Conservation (phyloP, 805 yeast species). For the Saccharomyces paradoxus region DNA sequence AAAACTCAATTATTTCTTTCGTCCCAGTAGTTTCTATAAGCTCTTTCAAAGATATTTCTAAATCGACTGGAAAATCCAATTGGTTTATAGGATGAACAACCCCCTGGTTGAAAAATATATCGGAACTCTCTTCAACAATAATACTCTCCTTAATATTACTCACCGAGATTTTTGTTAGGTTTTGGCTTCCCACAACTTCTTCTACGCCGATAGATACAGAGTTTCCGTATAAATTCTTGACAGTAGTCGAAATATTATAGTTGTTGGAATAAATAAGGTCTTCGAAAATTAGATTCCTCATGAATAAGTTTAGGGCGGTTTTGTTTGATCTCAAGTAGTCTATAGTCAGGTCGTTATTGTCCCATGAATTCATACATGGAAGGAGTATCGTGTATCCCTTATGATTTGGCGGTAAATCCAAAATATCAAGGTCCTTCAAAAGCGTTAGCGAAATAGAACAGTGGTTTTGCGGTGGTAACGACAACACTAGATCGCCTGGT, state of each 20-base stretch:
- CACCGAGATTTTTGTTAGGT: not conserved
- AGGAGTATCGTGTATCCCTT: constrained; percentile 68
- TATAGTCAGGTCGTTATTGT: constrained; percentile 47
- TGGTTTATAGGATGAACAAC: constrained; percentile 65
- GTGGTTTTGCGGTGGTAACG: constrained; percentile 54
- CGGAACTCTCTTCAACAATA: constrained; percentile 37
- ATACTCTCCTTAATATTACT: constrained; percentile 19
- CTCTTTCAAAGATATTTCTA: constrained; percentile 47
- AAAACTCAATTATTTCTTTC: constrained; percentile 37
- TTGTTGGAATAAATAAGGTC: constrained; percentile 63
- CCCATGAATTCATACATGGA: constrained; percentile 76
- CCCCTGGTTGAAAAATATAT: constrained; percentile 73
- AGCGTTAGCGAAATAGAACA: constrained; percentile 60
- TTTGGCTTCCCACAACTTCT: not conserved
- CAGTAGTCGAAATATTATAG: constrained; percentile 21
- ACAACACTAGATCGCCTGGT: constrained; percentile 57
- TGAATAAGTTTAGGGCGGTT: constrained; percentile 41
- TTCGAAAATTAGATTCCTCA: constrained; percentile 54
- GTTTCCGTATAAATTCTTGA: constrained; percentile 29
- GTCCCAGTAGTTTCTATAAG: constrained; percentile 50
- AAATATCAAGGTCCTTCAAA: constrained; percentile 44
- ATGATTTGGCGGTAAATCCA: constrained; percentile 44
- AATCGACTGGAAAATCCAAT: constrained; percentile 47
- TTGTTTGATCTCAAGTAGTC: constrained; percentile 49
- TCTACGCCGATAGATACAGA: constrained; percentile 13